These are phyloP conservation scores for Stevia rebaudiana DNA, from an alignment of 140 eudicot genomes.

Conservation along the genomic window DNA sequence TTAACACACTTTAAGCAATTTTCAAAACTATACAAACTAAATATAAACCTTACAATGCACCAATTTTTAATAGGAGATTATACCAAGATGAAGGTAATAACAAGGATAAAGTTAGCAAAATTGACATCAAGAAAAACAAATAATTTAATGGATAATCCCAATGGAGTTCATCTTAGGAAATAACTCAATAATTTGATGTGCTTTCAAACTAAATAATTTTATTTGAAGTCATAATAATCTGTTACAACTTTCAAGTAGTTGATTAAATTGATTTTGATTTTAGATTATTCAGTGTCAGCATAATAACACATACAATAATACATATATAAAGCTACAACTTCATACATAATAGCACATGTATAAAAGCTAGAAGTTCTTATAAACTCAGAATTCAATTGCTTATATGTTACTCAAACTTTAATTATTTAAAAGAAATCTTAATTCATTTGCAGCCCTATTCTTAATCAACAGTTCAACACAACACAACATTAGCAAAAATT, in stretches of 20 bases:
- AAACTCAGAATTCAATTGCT: not conserved
- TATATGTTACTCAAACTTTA: not conserved
- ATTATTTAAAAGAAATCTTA: not conserved
- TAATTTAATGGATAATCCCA: not conserved
- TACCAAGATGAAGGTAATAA: not conserved
- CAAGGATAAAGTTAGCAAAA: not conserved
- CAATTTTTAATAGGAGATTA: not conserved
- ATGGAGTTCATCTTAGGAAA: not conserved
- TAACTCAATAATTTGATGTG: too few relatives aligned
- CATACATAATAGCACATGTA: not conserved
- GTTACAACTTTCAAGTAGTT: not conserved
- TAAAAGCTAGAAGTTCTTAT: not conserved
- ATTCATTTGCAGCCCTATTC: not conserved
- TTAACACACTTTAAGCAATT: not conserved
- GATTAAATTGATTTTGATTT: not conserved
- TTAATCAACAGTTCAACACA: too few relatives aligned
- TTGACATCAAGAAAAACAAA: not conserved
- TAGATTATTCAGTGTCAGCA: not conserved
- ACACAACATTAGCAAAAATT: constrained; percentile 1
- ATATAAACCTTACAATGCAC: not conserved
- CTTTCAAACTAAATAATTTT: too few relatives aligned
- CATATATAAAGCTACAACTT: too few relatives aligned
- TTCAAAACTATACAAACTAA: not conserved
- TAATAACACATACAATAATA: not conserved
- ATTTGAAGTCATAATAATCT: too few relatives aligned